Base-by-base conservation (phyloP, 345 rosid genomes). In the Brassica nigra region DNA sequence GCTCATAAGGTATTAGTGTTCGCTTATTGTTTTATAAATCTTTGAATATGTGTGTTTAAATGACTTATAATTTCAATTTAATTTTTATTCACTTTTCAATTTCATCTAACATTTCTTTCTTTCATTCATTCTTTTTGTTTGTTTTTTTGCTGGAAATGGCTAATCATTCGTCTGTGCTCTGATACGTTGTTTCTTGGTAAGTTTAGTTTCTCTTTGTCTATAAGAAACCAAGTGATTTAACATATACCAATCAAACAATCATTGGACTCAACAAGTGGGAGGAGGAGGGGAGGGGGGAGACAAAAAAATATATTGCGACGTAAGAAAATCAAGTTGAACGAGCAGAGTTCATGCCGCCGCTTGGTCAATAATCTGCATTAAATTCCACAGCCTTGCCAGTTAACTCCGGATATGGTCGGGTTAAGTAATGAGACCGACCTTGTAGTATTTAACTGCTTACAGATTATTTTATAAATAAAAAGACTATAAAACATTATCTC, bases 361-460 rank as follows among this genome's bases (percentile, higher is more conserved):
- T 68, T 44, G 12, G 71, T 68, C 58, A 68, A 44, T 44, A 44
- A 42, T 27, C 23, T 23, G 71, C 71, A 68, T 44, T 68, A 27
- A 68, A 37, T 68, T 47, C 71, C 2, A 67, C 71, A 37, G 11
- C 16, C 20, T 68, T 68, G 18, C 70, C 70, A 15, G 70, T 66
- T 66, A 39, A 23, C 12, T 68, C 8, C 8, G 71, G 71, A 49
- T 68, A 12, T 68, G 71, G 71, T 68, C 71, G 58, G 36, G 71
- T 68, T 68, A 68, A 68, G 20, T 68, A 27, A 27, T 23, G 71
- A 68, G 58, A 68, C 71, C 71, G 71, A 68, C 71, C 58, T 44
- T 44, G 33, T 66, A 42, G 18, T 49, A 44, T 44, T 44, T 68
- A 44, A 42, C 71, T 27, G 34, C n/a, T 67, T 23, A 42, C 6